Evolutionary conservation across 2,329 filamentous ascomycete species (phyloP).

Genomic region (Colletotrichum aenigma): DNA sequence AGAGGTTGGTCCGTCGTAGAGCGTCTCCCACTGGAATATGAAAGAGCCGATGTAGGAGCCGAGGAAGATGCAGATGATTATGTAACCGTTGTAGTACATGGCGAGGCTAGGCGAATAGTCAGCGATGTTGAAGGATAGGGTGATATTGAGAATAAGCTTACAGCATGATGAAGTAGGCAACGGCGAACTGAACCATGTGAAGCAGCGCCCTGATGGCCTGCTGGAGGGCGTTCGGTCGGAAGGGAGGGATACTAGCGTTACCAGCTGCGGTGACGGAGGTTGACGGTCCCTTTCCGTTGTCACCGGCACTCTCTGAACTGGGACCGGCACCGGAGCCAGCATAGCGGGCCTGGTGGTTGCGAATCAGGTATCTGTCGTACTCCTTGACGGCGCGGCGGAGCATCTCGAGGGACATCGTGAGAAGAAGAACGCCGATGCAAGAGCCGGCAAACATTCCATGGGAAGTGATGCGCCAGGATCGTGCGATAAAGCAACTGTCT

Average conservation of each 20-base stretch:
- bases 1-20: slow-evolving; percentile 37
- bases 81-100: slow-evolving; percentile 72
- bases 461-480: slow-evolving; percentile 72
- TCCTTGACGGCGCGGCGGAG: slow-evolving; percentile 74
- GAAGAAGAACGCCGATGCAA: slow-evolving; percentile 78
- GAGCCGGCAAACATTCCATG: slow-evolving; percentile 77
- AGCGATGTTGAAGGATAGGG: neutral
- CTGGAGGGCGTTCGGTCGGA: slow-evolving; percentile 66
- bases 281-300: slow-evolving; percentile 5
- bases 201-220: slow-evolving; percentile 70
- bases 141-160: slow-evolving; percentile 22
- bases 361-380: slow-evolving; percentile 71
- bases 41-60: slow-evolving; percentile 77
- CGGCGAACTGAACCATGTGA: slow-evolving; percentile 73
- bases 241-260: slow-evolving; percentile 29
- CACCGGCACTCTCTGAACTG: neutral
- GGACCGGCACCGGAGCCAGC: slow-evolving; percentile 19
- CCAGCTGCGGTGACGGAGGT: neutral
- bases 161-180: slow-evolving; percentile 83
- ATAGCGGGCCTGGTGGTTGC: slow-evolving; percentile 42
- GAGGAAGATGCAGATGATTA: slow-evolving; percentile 82
- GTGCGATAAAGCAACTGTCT: neutral
- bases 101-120: slow-evolving; percentile 37
- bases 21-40: slow-evolving; percentile 72
- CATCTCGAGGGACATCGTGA: slow-evolving; percentile 74